A percentile compares a stretch with the other conserved stretches of the same genome.
Conservation (phyloP, 2,329 filamentous ascomycete species). For the Phyllosticta citrichinensis region DNA sequence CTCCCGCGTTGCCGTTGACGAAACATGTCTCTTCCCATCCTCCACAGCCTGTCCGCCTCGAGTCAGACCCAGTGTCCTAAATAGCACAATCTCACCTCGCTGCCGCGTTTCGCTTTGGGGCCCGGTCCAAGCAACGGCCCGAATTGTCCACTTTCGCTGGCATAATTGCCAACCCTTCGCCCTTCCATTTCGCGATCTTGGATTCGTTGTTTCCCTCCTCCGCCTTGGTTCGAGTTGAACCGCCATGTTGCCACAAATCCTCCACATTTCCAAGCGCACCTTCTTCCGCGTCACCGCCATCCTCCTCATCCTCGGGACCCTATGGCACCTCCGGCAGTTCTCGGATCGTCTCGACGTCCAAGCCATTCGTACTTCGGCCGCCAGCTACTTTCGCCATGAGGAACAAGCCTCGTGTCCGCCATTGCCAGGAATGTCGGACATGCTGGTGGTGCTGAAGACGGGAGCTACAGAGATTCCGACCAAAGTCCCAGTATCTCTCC, state of each 20-base stretch:
- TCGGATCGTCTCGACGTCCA: not conserved
- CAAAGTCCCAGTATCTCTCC: conserved; percentile 39
- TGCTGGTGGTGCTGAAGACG: conserved; percentile 49
- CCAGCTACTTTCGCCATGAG: not conserved
- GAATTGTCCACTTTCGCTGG: not conserved
- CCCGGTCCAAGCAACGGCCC: not conserved
- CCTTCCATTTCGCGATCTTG: not conserved
- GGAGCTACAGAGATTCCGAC: conserved; percentile 47
- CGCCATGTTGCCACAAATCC: not conserved
- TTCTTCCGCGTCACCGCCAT: not conserved
- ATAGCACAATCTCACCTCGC: not conserved
- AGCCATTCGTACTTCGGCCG: not conserved
- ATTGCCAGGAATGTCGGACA: conserved; percentile 33
- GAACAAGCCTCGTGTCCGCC: conserved; percentile 13
- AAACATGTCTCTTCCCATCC: not conserved
- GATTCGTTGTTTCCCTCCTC: not conserved
- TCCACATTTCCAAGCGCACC: not conserved
- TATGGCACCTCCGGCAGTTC: conserved; percentile 4
- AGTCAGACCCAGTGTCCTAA: not conserved
- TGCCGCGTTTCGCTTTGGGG: not conserved
- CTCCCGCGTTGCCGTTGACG: not conserved
- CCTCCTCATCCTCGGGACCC: not conserved
- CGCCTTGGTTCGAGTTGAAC: not conserved
- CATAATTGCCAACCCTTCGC: not conserved
- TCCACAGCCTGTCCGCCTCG: not conserved